These are phyloP conservation scores for Begonia masoniana DNA, from an alignment of 306 rosid genomes.

Conservation along the genomic window DNA sequence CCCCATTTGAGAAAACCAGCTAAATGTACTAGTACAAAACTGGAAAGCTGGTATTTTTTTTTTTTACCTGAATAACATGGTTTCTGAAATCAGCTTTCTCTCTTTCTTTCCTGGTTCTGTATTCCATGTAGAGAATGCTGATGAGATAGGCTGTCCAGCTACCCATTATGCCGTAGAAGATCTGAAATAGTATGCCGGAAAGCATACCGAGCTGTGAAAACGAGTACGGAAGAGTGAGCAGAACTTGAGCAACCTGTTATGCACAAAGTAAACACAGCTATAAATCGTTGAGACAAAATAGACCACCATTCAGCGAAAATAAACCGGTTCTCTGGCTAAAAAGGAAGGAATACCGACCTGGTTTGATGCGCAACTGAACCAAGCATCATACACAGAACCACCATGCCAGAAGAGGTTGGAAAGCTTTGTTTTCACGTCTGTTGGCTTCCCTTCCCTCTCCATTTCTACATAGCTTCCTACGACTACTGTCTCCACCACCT, in stretches of 20 bases:
- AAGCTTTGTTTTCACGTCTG: constrained; percentile 38
- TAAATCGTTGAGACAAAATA: not conserved
- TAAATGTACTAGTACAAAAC: not conserved
- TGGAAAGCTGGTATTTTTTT: not conserved
- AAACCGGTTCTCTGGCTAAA: too few relatives aligned
- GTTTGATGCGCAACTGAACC: constrained; percentile 99
- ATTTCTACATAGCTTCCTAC: constrained; percentile 87
- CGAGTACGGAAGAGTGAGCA: constrained; percentile 89
- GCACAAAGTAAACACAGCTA: not conserved
- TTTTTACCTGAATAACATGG: constrained; percentile 82
- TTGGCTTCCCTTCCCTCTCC: constrained; percentile 67
- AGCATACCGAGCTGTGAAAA: constrained; percentile 94
- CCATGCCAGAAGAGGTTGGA: constrained; percentile 88
- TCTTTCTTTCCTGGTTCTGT: constrained; percentile 92
- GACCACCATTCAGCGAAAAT: not conserved
- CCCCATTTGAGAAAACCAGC: constrained; percentile 15
- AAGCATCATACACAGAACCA: constrained; percentile 93
- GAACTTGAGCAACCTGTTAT: constrained; percentile 90
- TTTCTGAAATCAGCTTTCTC: constrained; percentile 87
- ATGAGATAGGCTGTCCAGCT: constrained; percentile 99
- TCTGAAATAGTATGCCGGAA: constrained; percentile 83
- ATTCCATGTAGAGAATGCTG: constrained; percentile 80
- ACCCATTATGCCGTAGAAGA: constrained; percentile 77
- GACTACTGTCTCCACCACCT: constrained; percentile 55
- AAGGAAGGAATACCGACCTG: constrained; percentile 32